Evolutionary conservation across 768 basidiomycete genomes (phyloP), one percentile per base, ranked within the genome.

Genomic region (Hygrocybe coccinea): DNA sequence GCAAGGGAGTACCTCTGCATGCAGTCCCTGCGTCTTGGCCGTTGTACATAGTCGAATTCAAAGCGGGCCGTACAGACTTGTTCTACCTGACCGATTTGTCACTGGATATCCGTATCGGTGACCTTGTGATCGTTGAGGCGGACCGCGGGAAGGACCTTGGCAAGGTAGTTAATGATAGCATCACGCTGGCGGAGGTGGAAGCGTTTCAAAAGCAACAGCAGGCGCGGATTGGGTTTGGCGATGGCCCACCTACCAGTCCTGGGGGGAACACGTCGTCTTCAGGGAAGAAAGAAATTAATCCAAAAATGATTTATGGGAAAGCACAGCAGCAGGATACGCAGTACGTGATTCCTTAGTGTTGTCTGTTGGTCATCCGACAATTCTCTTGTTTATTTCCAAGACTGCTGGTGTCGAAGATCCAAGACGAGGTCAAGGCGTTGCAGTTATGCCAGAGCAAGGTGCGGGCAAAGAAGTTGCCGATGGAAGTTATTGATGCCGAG

Each of bases 401-500:
- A 66, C 71, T 90, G 41, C 77, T 97, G 57, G 76, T 84, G 24
- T 76, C 84, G 39, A 99, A 98, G 76, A 77, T 84, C 54, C 86
- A 88, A 64, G 95, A 99, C 70, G 95, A 99, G 71, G 72, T 84
- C 55, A 94, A 95, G 72, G 95, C 95, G 19, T 74, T 99, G 43
- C 86, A 90, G 64, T 75, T 97, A 53, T 97, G 95, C 62, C 85
- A 92, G 70, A 89, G 78, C 57, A 97, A 97, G 70, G 95, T 97
- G 12, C 78, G 86, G 52, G 91, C 93, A 69, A 90, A 95, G 75
- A 93, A 93, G 67, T 74, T 97, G 66, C 94, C 94, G 15, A 99
- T 99, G 95, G 92, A 97, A 71, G 94, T 99, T 56, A 86, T 97
- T 48, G 95, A 97, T 70, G 95, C 95, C 33, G 95, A 98, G 72